Evolutionary conservation across 2,329 filamentous ascomycete species (phyloP).

Genomic region (Ceratocystiopsis sp.): DNA sequence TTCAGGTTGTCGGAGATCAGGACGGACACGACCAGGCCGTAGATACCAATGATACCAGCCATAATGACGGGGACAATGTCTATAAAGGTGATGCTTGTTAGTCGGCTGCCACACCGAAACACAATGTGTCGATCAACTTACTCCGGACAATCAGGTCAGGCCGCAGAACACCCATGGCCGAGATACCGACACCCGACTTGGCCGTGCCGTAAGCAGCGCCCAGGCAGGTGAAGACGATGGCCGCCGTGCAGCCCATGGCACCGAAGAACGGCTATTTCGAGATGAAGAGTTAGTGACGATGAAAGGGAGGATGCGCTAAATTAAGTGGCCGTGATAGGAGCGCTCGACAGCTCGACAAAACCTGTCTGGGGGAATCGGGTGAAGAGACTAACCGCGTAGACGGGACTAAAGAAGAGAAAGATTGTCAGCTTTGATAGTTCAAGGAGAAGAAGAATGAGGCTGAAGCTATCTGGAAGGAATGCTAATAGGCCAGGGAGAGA

Average conservation of each 20-base stretch:
- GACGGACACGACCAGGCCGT: constrained; percentile 77
- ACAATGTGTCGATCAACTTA: constrained; percentile 31
- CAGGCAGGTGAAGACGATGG: constrained; percentile 35
- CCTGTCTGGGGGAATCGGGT: too few relatives aligned
- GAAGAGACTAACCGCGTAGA: constrained; percentile 80
- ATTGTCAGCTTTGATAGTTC: constrained; percentile 3
- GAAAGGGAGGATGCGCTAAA: background rate
- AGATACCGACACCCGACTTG: constrained; percentile 98
- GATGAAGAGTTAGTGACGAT: background rate
- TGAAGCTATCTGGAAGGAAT: constrained; percentile 1
- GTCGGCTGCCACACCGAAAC: background rate
- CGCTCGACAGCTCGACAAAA: too few relatives aligned
- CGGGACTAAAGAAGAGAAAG: constrained; percentile 47
- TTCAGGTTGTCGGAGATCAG: constrained; percentile 66
- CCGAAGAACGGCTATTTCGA: constrained; percentile 64
- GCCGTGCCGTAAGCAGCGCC: constrained; percentile 95
- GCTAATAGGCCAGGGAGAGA: background rate
- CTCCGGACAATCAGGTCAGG: constrained; percentile 99
- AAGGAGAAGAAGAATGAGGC: background rate
- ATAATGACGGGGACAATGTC: constrained; percentile 99
- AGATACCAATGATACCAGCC: constrained; percentile 99
- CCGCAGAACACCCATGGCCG: constrained; percentile 92
- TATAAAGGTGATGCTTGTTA: constrained; percentile 20
- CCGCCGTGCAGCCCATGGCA: constrained; percentile 78
- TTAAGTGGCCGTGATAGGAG: too few relatives aligned